These are phyloP conservation scores for Quercus tomentella DNA, from an alignment of 331 rosid species.

Conservation along the genomic window DNA sequence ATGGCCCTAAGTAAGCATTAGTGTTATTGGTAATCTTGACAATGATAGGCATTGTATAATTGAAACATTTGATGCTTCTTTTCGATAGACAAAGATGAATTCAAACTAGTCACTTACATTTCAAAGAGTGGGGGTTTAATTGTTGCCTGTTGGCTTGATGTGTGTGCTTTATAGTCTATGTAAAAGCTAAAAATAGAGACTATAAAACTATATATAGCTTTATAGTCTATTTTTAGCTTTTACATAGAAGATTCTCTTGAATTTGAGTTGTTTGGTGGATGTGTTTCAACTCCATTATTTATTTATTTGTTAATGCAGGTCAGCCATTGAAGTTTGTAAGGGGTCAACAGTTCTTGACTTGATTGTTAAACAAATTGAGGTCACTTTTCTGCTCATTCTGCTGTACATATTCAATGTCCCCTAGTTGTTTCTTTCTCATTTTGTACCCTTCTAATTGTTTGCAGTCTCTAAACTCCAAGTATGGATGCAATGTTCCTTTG, in stretches of 20 bases:
- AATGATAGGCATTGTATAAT: neutral
- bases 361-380: slow-evolving; percentile 63
- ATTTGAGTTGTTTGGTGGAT: neutral
- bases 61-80: neutral
- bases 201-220: neutral
- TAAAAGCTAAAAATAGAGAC: too few relatives aligned
- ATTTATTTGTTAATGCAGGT: slow-evolving; percentile 30
- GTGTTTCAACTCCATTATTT: neutral
- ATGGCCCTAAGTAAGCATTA: slow-evolving; percentile 57
- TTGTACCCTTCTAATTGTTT: slow-evolving; percentile 15
- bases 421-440: slow-evolving; percentile 6
- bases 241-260: neutral
- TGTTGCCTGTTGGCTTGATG: neutral
- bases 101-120: neutral
- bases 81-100: neutral
- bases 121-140: neutral
- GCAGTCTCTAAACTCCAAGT: slow-evolving; percentile 52
- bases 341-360: slow-evolving; percentile 53
- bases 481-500: slow-evolving; percentile 61
- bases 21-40: neutral
- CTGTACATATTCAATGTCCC: neutral
- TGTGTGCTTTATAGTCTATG: neutral
- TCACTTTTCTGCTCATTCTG: slow-evolving; percentile 10
- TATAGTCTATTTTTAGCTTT: neutral
- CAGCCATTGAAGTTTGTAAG: slow-evolving; percentile 37